Conservation (phyloP, 2,329 filamentous ascomycete species). For the Pyrenophora teres region DNA sequence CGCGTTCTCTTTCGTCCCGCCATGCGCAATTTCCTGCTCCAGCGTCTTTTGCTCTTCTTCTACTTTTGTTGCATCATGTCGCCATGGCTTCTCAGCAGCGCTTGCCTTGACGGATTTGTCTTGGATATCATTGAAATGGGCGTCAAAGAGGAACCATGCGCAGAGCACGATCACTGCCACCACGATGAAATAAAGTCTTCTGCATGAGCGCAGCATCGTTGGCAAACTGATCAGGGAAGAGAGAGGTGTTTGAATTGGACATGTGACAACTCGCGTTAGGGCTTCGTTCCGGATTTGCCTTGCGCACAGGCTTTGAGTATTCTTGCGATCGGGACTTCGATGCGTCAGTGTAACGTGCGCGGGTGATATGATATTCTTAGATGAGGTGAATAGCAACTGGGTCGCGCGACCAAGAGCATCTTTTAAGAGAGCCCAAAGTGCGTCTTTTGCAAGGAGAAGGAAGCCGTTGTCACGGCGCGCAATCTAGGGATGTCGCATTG, state of each 20-base stretch:
- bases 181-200: slow-evolving; percentile 12
- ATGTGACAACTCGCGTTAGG: not conserved
- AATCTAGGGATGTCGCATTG: slow-evolving; percentile 13
- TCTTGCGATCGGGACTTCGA: too few species aligned
- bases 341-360: not conserved
- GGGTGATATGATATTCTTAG: slow-evolving; percentile 8
- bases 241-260: not conserved
- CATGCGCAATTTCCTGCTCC: slow-evolving; percentile 8
- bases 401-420: too few species aligned
- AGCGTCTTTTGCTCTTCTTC: slow-evolving; percentile 12
- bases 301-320: not conserved
- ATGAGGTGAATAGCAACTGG: not conserved
- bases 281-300: slow-evolving; percentile 4
- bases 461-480: not conserved
- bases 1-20: slow-evolving; percentile 6
- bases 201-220: slow-evolving; percentile 17
- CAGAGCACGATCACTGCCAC: slow-evolving; percentile 20
- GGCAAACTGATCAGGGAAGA: too few species aligned
- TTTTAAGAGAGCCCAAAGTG: too few species aligned
- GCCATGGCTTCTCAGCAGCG: slow-evolving; percentile 13
- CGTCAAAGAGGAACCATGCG: slow-evolving; percentile 19
- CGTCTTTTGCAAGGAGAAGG: not conserved
- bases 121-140: slow-evolving; percentile 13
- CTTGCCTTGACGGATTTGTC: slow-evolving; percentile 1
- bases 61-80: slow-evolving; percentile 14